phyloP scores from a whole-genome alignment of 169 alveolate genomes.

The Plasmodium fragile region DNA sequence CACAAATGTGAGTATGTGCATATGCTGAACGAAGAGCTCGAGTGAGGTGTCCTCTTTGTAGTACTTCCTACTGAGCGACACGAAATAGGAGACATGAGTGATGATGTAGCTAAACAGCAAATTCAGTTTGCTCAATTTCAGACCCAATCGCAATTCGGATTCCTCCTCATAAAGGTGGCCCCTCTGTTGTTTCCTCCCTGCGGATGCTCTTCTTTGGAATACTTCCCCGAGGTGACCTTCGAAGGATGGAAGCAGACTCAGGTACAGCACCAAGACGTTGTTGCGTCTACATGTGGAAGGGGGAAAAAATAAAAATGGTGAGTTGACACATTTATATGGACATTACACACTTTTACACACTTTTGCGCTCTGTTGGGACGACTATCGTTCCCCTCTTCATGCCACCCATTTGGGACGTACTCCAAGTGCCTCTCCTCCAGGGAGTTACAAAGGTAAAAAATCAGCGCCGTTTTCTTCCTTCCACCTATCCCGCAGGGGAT shows the following conservation, averaged over 20 bases:
- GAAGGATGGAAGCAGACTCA: constrained; percentile 15
- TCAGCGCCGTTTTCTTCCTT: neutral
- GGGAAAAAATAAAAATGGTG: neutral
- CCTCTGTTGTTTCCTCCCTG: neutral
- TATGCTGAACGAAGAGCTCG: neutral
- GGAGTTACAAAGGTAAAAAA: constrained; percentile 37
- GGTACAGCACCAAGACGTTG: constrained; percentile 3
- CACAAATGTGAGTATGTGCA: constrained; percentile 52
- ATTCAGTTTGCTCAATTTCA: neutral
- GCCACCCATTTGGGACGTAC: neutral
- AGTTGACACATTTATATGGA: neutral
- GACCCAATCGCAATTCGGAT: neutral
- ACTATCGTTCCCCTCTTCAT: neutral
- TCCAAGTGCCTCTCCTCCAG: constrained; percentile 38
- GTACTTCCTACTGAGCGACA: constrained; percentile 12
- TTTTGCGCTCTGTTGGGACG: neutral
- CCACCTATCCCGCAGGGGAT: neutral
- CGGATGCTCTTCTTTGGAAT: neutral
- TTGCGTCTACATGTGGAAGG: neutral
- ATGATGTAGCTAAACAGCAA: constrained; percentile 27
- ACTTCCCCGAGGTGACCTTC: neutral
- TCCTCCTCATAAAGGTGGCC: neutral
- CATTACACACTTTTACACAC: neutral
- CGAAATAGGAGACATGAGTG: constrained; percentile 42
- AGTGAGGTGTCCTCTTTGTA: neutral